Conservation (phyloP, 2,329 filamentous ascomycete species). For the Harringtonia lauricola region DNA sequence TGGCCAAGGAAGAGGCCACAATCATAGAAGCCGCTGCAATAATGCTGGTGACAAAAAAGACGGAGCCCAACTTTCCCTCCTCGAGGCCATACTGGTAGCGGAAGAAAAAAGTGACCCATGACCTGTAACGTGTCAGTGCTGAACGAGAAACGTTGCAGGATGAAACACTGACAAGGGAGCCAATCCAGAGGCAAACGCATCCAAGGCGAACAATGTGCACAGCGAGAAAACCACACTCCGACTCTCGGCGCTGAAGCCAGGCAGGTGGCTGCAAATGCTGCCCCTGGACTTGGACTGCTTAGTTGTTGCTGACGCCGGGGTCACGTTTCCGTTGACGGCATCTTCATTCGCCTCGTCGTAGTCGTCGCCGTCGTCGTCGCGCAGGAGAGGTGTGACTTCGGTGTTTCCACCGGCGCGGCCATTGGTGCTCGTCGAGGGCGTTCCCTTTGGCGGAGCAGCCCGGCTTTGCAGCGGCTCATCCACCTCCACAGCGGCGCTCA, state of each 20-base stretch:
- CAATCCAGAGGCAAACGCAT: conserved; percentile 61
- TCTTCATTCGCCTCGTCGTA: not conserved
- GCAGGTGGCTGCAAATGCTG: conserved; percentile 34
- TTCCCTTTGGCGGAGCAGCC: no score
- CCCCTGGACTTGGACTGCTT: not conserved
- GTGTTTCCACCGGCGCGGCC: no score
- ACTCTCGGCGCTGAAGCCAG: conserved; percentile 46
- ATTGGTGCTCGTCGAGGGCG: no score
- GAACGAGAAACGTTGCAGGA: conserved; percentile 18
- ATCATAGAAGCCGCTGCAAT: conserved; percentile 40
- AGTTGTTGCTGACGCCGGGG: not conserved
- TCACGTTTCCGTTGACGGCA: not conserved
- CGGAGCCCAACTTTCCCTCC: conserved; percentile 37
- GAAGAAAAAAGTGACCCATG: conserved; percentile 50
- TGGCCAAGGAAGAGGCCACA: conserved; percentile 41
- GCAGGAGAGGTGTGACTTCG: not conserved
- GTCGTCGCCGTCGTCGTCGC: not conserved
- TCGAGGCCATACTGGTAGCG: conserved; percentile 34
- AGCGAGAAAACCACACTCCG: conserved; percentile 45
- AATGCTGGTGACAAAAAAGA: conserved; percentile 43
- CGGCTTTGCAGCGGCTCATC: no score
- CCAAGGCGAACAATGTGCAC: conserved; percentile 56
- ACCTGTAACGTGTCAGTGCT: conserved; percentile 37
- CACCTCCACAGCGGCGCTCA: conserved; percentile 27
- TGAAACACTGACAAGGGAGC: conserved; percentile 43